phyloP scores from a whole-genome alignment of 2,329 filamentous ascomycete genomes.

The Trichophyton simii region DNA sequence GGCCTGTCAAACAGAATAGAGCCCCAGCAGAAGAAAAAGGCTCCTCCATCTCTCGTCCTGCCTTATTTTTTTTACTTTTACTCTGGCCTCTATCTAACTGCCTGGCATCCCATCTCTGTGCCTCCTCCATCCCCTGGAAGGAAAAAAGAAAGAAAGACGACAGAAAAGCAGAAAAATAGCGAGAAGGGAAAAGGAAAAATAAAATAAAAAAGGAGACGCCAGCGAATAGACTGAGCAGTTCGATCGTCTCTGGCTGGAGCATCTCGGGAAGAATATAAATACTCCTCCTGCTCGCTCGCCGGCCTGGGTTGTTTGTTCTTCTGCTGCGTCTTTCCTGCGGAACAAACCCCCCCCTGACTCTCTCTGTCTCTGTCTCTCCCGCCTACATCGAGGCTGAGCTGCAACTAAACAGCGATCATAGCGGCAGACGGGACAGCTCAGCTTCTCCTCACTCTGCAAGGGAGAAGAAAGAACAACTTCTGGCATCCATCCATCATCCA shows the following conservation, averaged over 20 bases:
- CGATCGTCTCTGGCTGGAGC: not conserved
- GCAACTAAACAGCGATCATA: not conserved
- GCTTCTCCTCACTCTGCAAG: too few relatives aligned
- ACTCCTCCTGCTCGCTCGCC: not conserved
- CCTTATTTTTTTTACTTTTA: not conserved
- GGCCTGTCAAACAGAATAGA: not conserved
- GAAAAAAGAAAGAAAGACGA: not conserved
- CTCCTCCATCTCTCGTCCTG: not conserved
- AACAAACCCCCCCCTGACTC: too few relatives aligned
- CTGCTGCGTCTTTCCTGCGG: too few relatives aligned
- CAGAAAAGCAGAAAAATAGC: not conserved
- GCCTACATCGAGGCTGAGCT: not conserved
- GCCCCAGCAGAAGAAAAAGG: not conserved
- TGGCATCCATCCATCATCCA: too few relatives aligned
- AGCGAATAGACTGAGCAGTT: not conserved
- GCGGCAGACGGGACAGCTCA: not conserved
- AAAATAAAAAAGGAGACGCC: not conserved
- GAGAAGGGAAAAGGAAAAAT: not conserved
- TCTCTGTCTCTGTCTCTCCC: too few relatives aligned
- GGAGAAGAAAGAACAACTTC: too few relatives aligned
- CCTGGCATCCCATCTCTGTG: not conserved
- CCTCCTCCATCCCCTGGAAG: not conserved
- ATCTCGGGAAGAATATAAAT: not conserved
- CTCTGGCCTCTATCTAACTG: not conserved
- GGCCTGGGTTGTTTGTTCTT: too few relatives aligned